These are phyloP conservation scores for Crucihimalaya himalaica DNA, from an alignment of 345 rosid species.

Conservation along the genomic window DNA sequence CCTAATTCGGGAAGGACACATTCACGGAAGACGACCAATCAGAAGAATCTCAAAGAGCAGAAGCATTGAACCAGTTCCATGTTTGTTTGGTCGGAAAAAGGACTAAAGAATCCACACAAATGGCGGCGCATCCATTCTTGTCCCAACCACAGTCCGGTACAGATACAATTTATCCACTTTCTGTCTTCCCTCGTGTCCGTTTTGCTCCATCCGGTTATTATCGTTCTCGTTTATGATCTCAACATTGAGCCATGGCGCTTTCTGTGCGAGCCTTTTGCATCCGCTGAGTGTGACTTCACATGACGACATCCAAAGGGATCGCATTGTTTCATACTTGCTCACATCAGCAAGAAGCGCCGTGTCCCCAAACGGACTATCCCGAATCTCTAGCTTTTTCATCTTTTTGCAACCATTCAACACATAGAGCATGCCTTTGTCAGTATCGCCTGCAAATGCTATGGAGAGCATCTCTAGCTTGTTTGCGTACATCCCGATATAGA, in stretches of 20 bases:
- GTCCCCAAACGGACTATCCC: slow-evolving; percentile 87
- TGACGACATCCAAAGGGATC: slow-evolving; percentile 99
- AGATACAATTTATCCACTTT: slow-evolving; percentile 78
- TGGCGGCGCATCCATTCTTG: slow-evolving; percentile 75
- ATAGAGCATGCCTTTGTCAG: slow-evolving; percentile 81
- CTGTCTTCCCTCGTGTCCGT: slow-evolving; percentile 42
- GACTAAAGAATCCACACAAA: slow-evolving; percentile 70
- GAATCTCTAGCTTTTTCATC: slow-evolving; percentile 85
- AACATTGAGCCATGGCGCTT: slow-evolving; percentile 77
- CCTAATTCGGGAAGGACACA: slow-evolving; percentile 23
- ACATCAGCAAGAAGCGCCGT: slow-evolving; percentile 79
- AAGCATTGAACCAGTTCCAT: slow-evolving; percentile 21
- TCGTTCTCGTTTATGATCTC: slow-evolving; percentile 68
- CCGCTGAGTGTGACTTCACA: slow-evolving; percentile 89
- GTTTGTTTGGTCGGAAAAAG: slow-evolving; percentile 1
- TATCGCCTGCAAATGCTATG: slow-evolving; percentile 87
- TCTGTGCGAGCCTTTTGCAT: slow-evolving; percentile 71
- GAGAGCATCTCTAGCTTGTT: slow-evolving; percentile 94
- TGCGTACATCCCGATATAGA: slow-evolving; percentile 79
- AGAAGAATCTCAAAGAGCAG: slow-evolving; percentile 19
- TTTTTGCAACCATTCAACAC: slow-evolving; percentile 92
- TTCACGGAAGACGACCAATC: slow-evolving; percentile 8
- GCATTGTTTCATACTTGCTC: slow-evolving; percentile 98
- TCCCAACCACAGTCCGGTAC: slow-evolving; percentile 77
- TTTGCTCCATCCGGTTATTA: slow-evolving; percentile 28